Base-by-base conservation (phyloP, 441 rosid genomes). In the Arabidopsis lyrata region DNA sequence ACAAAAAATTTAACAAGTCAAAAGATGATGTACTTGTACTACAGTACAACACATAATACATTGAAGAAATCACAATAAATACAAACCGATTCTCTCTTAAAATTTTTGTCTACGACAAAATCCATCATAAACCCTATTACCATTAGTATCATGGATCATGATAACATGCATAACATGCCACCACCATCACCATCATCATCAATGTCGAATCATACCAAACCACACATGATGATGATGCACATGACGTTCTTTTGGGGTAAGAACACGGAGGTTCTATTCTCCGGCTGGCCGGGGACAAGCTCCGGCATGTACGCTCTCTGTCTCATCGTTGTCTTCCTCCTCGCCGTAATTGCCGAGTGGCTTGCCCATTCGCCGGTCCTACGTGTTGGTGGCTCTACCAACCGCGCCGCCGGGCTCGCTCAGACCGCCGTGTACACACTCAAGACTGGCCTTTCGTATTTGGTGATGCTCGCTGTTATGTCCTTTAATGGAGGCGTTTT, bases 381-480 rank as follows among this genome's bases (percentile, higher is more conserved):
- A 47, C 77, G 66, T 41, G 14, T 4, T 5, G 14, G 64, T 72
- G 50, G 77, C 20, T 66, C 79, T 39, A 74, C 68, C 60, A 74
- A 73, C 3, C 61, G 72, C 0, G 34, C 29, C 0, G 83, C 86
- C 6, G 89, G 91, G 3, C 2, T 83, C 2, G 20, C 75, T 5
- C 93, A 84, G 69, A 82, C 90, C 0, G 42, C 68, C 5, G 55
- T 86, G 80, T 83, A 82, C 57, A 73, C 84, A 0, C 4, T 88
- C 16, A 75, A 88, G 73, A 74, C 81, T 22, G 80, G 87, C 0
- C 55, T 83, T 27, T 70, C 86, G 12, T 88, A 86, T 29, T 11
- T 86, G 72, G 84, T 86, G 15, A 89, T 89, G 93, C 86, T 91
- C 36, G 84, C 90, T 3, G 68, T 89, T 9, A 91, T 90, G 94